A percentile compares a stretch with the other conserved stretches of the same genome.
phyloP scores from a whole-genome alignment of 768 basidiomycete genomes.

The Daedaleopsis nitida region DNA sequence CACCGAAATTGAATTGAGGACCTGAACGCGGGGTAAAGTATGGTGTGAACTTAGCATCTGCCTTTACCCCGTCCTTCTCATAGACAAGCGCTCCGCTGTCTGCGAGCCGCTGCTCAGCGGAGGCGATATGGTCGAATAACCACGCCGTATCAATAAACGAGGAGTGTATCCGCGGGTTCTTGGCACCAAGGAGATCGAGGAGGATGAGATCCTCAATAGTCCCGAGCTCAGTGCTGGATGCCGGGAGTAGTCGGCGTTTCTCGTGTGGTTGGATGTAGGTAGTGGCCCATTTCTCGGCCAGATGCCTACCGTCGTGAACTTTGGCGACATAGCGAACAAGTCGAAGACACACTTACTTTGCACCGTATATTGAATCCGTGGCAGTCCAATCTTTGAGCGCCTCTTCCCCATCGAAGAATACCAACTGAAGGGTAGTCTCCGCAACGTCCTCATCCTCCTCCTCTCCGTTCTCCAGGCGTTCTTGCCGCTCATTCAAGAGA shows the following conservation, averaged over 20 bases:
- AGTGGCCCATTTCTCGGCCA: conserved; percentile 82
- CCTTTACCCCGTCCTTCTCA: conserved; percentile 41
- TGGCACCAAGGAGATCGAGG: conserved; percentile 87
- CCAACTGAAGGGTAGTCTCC: conserved; percentile 85
- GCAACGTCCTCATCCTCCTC: conserved; percentile 79
- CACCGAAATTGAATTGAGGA: conserved; percentile 45
- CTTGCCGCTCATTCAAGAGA: conserved; percentile 61
- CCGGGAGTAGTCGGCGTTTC: conserved; percentile 55
- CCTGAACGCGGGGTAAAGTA: conserved; percentile 64
- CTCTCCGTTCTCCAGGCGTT: conserved; percentile 52
- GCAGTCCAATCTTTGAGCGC: conserved; percentile 90
- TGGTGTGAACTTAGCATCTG: conserved; percentile 52
- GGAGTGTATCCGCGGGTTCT: conserved; percentile 72
- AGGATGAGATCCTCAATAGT: conserved; percentile 91
- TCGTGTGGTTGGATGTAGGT: conserved; percentile 63
- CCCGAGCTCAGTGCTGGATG: conserved; percentile 60
- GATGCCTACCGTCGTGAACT: conserved; percentile 58
- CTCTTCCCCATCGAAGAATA: conserved; percentile 99
- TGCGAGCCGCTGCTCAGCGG: conserved; percentile 72
- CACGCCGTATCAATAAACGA: conserved; percentile 90
- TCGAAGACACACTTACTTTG: conserved; percentile 56
- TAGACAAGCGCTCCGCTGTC: conserved; percentile 62
- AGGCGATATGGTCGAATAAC: conserved; percentile 80
- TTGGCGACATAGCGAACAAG: not conserved
- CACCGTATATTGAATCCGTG: conserved; percentile 93